Percentiles rank a stretch among this genome's conserved stretches.
phyloP scores from a whole-genome alignment of 2,329 filamentous ascomycete species.

The Lasiodiplodia gonubiensis region DNA sequence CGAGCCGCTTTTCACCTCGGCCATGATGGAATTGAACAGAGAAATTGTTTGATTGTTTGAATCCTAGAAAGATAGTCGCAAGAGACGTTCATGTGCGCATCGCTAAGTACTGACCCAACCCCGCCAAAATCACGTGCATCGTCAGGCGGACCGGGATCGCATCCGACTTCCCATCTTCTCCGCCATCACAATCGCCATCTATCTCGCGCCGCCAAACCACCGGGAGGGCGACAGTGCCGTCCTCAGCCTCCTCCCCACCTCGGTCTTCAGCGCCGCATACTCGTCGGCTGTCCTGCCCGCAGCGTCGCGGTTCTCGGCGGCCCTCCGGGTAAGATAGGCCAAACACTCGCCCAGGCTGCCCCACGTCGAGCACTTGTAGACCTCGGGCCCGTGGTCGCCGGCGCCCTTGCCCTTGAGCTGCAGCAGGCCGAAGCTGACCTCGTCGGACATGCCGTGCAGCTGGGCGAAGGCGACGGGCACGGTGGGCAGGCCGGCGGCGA shows the following conservation, averaged over 20 bases:
- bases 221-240: constrained; percentile 30
- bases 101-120: background rate
- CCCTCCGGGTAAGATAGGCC: constrained; percentile 68
- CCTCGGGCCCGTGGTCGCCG: constrained; percentile 54
- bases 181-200: background rate
- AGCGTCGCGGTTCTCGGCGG: constrained; percentile 58
- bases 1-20: constrained; percentile 10
- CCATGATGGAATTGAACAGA: background rate
- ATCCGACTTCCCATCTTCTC: background rate
- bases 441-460: constrained; percentile 94
- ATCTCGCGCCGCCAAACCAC: background rate
- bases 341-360: constrained; percentile 73
- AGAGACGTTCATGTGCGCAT: background rate
- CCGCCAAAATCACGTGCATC: background rate
- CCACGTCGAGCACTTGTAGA: constrained; percentile 61
- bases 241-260: constrained; percentile 36
- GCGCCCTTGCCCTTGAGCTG: constrained; percentile 58
- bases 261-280: constrained; percentile 37
- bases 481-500: constrained; percentile 49
- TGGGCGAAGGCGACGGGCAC: constrained; percentile 71
- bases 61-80: no score
- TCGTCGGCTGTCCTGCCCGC: constrained; percentile 53
- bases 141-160: background rate
- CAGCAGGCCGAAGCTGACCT: constrained; percentile 67
- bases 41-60: background rate